Conservation (phyloP, 2,329 filamentous ascomycete species). For the Berkeleyomyces basicola region DNA sequence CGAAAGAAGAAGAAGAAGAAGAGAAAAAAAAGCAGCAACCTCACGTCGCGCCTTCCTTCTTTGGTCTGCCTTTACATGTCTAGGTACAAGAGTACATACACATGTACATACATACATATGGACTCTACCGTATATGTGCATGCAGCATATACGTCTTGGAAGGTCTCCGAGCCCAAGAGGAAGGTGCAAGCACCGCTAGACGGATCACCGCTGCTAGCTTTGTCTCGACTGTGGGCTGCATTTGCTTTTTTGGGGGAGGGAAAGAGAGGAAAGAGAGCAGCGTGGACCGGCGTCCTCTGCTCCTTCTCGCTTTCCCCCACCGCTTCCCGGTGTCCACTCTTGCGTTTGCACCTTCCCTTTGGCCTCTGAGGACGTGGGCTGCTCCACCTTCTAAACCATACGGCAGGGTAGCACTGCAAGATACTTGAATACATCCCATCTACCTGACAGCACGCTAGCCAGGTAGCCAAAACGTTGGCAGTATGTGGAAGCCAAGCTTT, state of each 20-base stretch:
- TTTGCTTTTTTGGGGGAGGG: neutral
- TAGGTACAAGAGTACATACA: no score
- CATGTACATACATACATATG: no score
- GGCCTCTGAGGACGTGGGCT: neutral
- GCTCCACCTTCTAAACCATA: neutral
- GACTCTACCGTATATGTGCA: no score
- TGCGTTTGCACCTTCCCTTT: constrained; percentile 9
- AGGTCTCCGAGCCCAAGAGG: constrained; percentile 1
- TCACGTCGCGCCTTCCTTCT: neutral
- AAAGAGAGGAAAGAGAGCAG: neutral
- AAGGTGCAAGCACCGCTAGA: constrained; percentile 4
- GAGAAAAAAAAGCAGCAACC: neutral
- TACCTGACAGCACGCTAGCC: neutral
- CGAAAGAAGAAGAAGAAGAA: neutral
- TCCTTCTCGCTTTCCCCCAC: neutral
- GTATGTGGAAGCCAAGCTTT: no score
- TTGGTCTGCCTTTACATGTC: neutral
- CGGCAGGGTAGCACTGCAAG: neutral
- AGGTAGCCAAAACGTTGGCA: neutral
- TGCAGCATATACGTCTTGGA: no score
- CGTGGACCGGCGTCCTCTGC: neutral
- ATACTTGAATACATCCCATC: neutral
- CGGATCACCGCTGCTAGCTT: neutral
- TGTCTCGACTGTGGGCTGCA: neutral
- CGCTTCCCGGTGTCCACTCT: neutral